These are phyloP conservation scores for Neonectria coccinea DNA, from an alignment of 2,329 filamentous ascomycete species.

Conservation along the genomic window DNA sequence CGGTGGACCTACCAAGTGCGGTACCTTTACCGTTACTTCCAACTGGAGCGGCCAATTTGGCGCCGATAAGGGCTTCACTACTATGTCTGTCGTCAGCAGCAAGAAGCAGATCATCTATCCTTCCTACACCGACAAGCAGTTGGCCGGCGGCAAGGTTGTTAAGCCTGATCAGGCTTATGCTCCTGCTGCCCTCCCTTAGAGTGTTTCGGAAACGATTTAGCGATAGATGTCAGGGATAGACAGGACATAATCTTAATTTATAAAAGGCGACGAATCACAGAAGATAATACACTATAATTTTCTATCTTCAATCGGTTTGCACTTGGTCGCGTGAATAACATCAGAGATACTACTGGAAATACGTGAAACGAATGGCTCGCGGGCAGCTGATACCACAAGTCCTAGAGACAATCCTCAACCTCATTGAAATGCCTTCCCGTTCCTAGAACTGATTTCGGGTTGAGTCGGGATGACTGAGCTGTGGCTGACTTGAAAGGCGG, in stretches of 20 bases:
- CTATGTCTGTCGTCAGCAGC: slow-evolving; percentile 58
- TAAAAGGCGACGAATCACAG: not conserved
- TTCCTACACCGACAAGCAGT: slow-evolving; percentile 63
- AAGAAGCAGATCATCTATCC: slow-evolving; percentile 61
- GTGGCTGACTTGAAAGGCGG: no score
- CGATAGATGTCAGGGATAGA: not conserved
- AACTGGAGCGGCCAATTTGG: slow-evolving; percentile 69
- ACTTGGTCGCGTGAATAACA: no score
- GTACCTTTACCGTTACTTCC: slow-evolving; percentile 61
- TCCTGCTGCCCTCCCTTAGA: slow-evolving; percentile 42
- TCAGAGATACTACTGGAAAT: no score
- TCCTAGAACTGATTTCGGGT: no score
- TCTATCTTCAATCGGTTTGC: no score
- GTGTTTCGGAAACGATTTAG: not conserved
- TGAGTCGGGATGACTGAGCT: no score
- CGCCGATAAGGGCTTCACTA: slow-evolving; percentile 63
- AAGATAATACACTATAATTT: not conserved
- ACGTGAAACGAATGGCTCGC: no score
- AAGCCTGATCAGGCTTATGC: slow-evolving; percentile 61
- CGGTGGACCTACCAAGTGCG: slow-evolving; percentile 58
- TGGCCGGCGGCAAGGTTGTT: slow-evolving; percentile 58
- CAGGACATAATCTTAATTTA: not conserved
- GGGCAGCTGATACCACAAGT: no score
- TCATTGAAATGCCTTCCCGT: no score
- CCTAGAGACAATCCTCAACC: no score